A percentile compares a stretch with the other conserved stretches of the same genome.
phyloP scores from a whole-genome alignment of 169 alveolate species.

The Ichthyophthirius multifiliis region DNA sequence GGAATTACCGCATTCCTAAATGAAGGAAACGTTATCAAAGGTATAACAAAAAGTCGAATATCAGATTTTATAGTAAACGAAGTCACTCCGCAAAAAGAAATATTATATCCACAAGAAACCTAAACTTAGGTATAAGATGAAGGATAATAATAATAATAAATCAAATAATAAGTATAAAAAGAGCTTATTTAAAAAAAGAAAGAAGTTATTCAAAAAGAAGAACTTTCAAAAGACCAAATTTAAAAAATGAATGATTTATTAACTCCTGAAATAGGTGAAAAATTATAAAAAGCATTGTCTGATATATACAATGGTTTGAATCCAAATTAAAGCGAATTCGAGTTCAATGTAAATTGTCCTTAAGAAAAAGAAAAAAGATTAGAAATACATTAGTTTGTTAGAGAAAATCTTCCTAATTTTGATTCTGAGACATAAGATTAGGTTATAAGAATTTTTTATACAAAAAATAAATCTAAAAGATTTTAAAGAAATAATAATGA shows the following conservation, averaged over 20 bases:
- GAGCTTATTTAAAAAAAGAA: conserved; percentile 39
- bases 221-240: conserved; percentile 4
- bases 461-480: conserved; percentile 53
- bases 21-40: conserved; percentile 46
- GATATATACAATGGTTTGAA: conserved; percentile 40
- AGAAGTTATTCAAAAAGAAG: conserved; percentile 6
- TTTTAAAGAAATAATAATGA: conserved; percentile 38
- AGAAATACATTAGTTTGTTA: conserved; percentile 57
- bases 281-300: conserved; percentile 31
- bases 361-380: conserved; percentile 63
- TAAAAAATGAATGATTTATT: conserved; percentile 7
- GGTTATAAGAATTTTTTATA: conserved; percentile 36
- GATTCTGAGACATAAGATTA: conserved; percentile 47
- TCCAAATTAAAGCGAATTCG: conserved; percentile 40
- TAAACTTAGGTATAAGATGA: conserved; percentile 10
- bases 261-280: conserved; percentile 13
- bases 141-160: background rate
- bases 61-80: conserved; percentile 79
- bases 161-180: conserved; percentile 8
- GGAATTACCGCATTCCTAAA: conserved; percentile 60
- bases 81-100: conserved; percentile 56
- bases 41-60: conserved; percentile 66
- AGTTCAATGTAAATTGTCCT: conserved; percentile 26
- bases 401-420: conserved; percentile 58
- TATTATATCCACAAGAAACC: conserved; percentile 48